Base-by-base conservation (phyloP, 73 alveolate genomes). In the Uronychia binucleata region DNA sequence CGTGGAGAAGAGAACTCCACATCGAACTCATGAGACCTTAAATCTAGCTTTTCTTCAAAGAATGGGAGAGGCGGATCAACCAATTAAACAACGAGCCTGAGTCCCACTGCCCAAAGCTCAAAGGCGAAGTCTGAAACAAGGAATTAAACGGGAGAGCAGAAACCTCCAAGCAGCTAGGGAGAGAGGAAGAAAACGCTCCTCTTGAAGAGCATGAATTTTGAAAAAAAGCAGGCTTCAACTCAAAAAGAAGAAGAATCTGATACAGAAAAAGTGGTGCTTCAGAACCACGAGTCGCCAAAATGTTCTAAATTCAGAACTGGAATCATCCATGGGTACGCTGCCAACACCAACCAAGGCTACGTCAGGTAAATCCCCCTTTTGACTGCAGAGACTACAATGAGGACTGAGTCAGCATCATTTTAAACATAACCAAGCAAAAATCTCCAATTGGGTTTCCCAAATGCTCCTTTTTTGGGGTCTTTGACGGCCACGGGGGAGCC, bases 401-500 rank as follows among this genome's bases (percentile, higher is more conserved):
- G 85, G 99, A 96, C 81, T 82, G 98, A 33, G 97, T 94, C 33
- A 85, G 95, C 30, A 96, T 96, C 26, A 94, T 94, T 58, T 85
- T 94, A 75, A 93, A 94, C 78, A 89, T 93, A 86, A 75, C 84
- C 26, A 46, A 46, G 19, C 19, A 93, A 75, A 85, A 85, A 46
- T 46, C 67, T 19, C 67, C 67, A 46, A 19, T 83, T 31, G 32
- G 58, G 31, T 94, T 97, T 95, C 99, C 99, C 1, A 92, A 93
- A 90, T 84, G 96, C 67, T 96, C 98, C 58, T 96, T 94, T 87
- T 96, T 96, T 88, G 99, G 98, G 33, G 94, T 96, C 31, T 96
- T 90, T 93, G 99, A 96, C 91, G 99, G 99, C 26, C 99, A 96
- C 87, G 98, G 98, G 75, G 99, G 99, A 29, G 90, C 89, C 77